Percentiles rank a stretch among this genome's conserved stretches.
These are phyloP conservation scores for Dactylellina cionopaga DNA, from an alignment of 2,329 filamentous ascomycete species.

Conservation along the genomic window DNA sequence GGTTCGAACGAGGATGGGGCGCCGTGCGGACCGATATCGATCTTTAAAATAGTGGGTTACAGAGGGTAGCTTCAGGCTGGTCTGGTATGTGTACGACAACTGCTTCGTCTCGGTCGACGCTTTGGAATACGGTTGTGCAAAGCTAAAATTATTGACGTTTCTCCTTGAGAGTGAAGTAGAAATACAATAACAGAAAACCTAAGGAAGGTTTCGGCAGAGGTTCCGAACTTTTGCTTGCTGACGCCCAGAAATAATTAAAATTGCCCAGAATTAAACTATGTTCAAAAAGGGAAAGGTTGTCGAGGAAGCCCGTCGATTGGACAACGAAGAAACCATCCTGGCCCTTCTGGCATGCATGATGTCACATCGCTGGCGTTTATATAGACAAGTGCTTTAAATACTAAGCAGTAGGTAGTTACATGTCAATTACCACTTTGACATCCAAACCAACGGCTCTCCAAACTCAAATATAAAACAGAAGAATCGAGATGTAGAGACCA, in stretches of 20 bases:
- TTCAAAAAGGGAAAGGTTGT: no score
- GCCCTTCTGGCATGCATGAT: slow-evolving; percentile 17
- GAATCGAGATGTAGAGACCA: no score
- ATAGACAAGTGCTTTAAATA: neutral
- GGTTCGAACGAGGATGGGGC: no score
- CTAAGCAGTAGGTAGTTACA: no score
- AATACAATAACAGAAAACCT: neutral
- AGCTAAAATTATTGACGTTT: neutral
- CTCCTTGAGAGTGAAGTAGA: neutral
- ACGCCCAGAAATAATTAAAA: no score
- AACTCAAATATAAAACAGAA: no score
- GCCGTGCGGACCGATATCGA: no score
- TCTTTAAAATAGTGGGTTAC: no score
- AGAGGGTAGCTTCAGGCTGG: no score
- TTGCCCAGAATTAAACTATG: neutral
- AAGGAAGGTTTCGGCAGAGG: neutral
- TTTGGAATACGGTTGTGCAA: neutral
- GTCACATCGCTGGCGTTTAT: slow-evolving; percentile 8
- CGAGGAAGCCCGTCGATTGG: slow-evolving; percentile 17
- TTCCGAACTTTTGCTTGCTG: slow-evolving; percentile 14
- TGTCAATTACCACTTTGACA: no score
- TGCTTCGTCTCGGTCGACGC: no score
- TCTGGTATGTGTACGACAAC: no score
- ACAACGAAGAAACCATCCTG: neutral
- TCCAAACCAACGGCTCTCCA: neutral